Evolutionary conservation across 2,329 filamentous ascomycete species (phyloP), one percentile per base, ranked within the genome.

Genomic region (Ramularia collo-cygni): DNA sequence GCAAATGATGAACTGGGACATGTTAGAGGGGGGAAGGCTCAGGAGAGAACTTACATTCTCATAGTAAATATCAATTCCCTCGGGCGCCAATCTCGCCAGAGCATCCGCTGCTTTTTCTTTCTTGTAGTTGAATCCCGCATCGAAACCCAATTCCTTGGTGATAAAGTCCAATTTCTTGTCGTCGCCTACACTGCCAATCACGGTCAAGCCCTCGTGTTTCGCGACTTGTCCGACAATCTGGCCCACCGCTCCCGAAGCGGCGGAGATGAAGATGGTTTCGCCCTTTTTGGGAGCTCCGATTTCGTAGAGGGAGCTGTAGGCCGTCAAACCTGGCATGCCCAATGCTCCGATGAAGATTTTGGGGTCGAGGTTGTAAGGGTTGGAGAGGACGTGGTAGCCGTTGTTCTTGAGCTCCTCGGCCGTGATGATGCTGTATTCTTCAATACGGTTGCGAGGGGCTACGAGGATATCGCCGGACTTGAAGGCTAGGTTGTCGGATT

Each of bases 81-180:
- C 64, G 1, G 85, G 85, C 0, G 83, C 83, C 13, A 92, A 71
- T 42, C 83, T 73, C 49, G 70, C 64, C 40, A 93, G 70, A 0
- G 84, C 85, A 8, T 81, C 80, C 1, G 64, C 58, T 0, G 85
- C 74, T 51, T 74, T 76, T 67, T 92, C 85, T 51, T 77, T 88
- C 74, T 92, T 90, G 73, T 93, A 93, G 71, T 93, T 92, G 68
- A 90, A 92, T 7, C 80, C 86, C 12, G 63, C 74, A 55, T 87
- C 81, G 58, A 87, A 88, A 17, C 72, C 71, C 24, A 88, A 72
- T 35, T 83, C 78, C 39, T 82, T 77, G 40, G 62, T 68, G 60
- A 87, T 83, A 61, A 79, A 92, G 14, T 83, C 76, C 16, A 88
- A 70, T 70, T 94, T 93, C 56, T 83, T 80, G 56, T 89, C 82